Base-by-base conservation (phyloP, 2,329 filamentous ascomycete species). In the Trichoderma sp. region DNA sequence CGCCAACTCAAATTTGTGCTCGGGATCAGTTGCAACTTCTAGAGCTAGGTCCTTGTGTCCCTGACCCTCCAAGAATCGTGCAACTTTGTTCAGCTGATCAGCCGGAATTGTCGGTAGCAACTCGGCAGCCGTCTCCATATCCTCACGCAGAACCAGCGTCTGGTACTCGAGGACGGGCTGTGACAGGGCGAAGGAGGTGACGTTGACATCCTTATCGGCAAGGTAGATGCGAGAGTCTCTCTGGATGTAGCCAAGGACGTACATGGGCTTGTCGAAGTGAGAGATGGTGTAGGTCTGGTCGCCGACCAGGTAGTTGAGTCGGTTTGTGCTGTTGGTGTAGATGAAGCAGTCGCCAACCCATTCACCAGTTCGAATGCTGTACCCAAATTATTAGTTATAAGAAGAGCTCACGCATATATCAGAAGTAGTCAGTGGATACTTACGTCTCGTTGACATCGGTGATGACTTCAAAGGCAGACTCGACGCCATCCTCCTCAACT, bases 321-420 rank as follows among this genome's bases (percentile, higher is more conserved):
- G 93, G 86, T 98, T 98, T 11, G 95, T 97, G 81, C 89, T 93
- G 86, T 97, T 98, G 70, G 96, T 98, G 87, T 98, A 99, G 81
- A 98, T 95, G 87, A 99, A 97, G 85, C 95, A 97, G 84, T 99
- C 96, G 74, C 96, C 96, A 71, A 99, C 93, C 96, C 96, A 99
- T 84, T 97, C 93, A 76, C 95, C 96, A 24, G 95, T 98, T 75
- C 93, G 92, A 66, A 98, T 94, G 74, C 91, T 93, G 73, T 70
- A 6, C 14, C 4, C 26, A 32, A 51, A 57, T 18, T 1, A 26
- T 68, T 53, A 68, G 57, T 26, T 24, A 34, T 24, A 14, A 28
- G 21, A 57, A 8, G n/a, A 15, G 12, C 3, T 24, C 32, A 21
- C 34, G 4, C 14, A 7, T 6, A 36, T 28, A 61, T 9, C 4